Evolutionary conservation across 345 rosid species (phyloP), one percentile per base, ranked within the genome.

Genomic region (Populus simonii): DNA sequence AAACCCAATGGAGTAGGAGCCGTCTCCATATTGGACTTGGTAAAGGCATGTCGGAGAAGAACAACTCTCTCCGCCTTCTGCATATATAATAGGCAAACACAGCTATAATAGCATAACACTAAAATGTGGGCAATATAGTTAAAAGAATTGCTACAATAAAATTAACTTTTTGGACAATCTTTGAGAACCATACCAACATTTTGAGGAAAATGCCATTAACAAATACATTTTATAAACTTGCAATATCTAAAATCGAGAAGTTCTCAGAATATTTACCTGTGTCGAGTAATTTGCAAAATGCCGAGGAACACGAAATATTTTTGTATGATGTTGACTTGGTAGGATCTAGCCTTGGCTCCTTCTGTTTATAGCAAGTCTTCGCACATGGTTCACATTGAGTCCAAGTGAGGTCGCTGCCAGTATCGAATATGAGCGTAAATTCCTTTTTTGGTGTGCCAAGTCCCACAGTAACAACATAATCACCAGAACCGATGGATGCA

Each of bases 391-490:
- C 17, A 39, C 86, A 87, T 59, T 81, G 87, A 2, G 83, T 79
- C 89, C 89, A 87, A 0, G 85, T 81, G 7, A 82, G 16, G 62
- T 16, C 77, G 63, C 83, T 84, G 1, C 82, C 86, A 0, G 83
- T 84, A 43, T 80, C 85, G 6, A 86, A 70, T 5, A 2, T 9
- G 6, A 86, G 82, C 0, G 85, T 62, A 5, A 77, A 12, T 2
- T 73, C 31, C 43, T 63, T 69, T 16, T n/a, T 29, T 0, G 86
- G 88, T 0, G 82, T 74, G 6, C 87, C 87, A 0, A 80, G 53
- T 7, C 80, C 85, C 17, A 82, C 63, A 0, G 74, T 80, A 7
- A 83, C 83, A 4, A 76, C 76, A 25, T 71, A 81, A 29, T 81
- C 35, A 3, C 68, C 80, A 16, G 66, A 6, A 7, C 78, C 85